Percentiles rank a stretch among this genome's conserved stretches.
Evolutionary conservation across 1,284 basidiomycete species (phyloP).

Genomic region (Xerocomus nothofagi): DNA sequence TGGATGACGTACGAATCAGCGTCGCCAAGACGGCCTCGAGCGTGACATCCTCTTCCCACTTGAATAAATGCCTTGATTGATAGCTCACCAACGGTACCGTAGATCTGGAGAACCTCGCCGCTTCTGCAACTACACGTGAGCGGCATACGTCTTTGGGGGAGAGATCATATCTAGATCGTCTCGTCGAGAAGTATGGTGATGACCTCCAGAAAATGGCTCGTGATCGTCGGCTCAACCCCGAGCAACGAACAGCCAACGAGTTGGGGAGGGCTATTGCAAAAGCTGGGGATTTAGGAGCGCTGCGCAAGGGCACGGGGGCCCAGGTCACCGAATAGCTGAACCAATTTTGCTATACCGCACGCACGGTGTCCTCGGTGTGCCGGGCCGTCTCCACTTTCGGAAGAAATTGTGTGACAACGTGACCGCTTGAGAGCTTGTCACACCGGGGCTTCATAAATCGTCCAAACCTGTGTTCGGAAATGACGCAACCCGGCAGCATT

Average conservation of each 20-base stretch:
- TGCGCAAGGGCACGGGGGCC: slow-evolving; percentile 7
- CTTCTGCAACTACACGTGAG: slow-evolving; percentile 45
- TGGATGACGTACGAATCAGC: background rate
- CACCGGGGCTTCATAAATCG: slow-evolving; percentile 23
- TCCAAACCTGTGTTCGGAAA: slow-evolving; percentile 32
- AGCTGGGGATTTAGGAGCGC: slow-evolving; percentile 40
- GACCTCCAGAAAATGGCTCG: slow-evolving; percentile 78
- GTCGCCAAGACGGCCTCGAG: background rate
- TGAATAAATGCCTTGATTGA: background rate
- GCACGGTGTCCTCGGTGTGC: slow-evolving; percentile 8
- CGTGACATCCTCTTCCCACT: background rate
- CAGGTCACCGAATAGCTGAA: slow-evolving; percentile 7
- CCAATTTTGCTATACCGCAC: background rate
- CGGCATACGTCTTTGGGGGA: slow-evolving; percentile 77
- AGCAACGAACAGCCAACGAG: slow-evolving; percentile 87
- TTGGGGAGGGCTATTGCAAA: slow-evolving; percentile 62
- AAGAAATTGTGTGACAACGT: slow-evolving; percentile 30
- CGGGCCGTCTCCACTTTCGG: slow-evolving; percentile 16
- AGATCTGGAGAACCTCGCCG: slow-evolving; percentile 50
- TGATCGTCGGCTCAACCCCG: slow-evolving; percentile 79
- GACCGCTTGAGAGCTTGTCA: slow-evolving; percentile 23
- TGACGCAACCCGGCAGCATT: slow-evolving; percentile 20
- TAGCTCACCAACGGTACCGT: slow-evolving; percentile 13
- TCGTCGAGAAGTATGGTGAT: slow-evolving; percentile 72
- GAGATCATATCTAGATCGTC: slow-evolving; percentile 60